Evolutionary conservation across 495 filamentous ascomycete genomes (phyloP), one percentile per base, ranked within the genome.

Genomic region (Talaromyces ruber): DNA sequence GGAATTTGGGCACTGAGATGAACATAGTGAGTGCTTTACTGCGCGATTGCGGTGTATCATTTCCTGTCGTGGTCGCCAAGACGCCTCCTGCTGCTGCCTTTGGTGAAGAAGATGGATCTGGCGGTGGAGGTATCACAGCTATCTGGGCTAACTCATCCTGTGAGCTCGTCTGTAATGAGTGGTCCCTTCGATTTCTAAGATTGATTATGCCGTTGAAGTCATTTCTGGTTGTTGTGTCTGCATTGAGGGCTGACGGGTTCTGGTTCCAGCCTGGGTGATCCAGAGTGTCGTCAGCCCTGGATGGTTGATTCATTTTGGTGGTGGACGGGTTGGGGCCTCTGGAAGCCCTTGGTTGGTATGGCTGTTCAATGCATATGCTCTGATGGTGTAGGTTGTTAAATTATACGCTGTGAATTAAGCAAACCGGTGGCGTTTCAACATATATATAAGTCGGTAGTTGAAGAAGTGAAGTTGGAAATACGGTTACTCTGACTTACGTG

Each of bases 121-220:
- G 26, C 22, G 26, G 22, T 28, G 25, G 57, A 18, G 57, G 57
- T 43, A 26, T 12, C 57, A 59, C 32, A 12, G 22, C 45, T 29
- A 60, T 30, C 18, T 16, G 43, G 25, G 39, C 43, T 5, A 47
- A n/a, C n/a, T 16, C 43, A 16, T 60, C 59, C 50, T 51, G 39
- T 21, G 39, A 28, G 5, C 14, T 30, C 26, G 24, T 50, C 24
- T 63, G 51, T 4, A 63, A 9, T 3, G 65, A 65, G 67, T 72
- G 70, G 58, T 71, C 68, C 59, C 76, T 68, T 58, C 75, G 72
- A 2, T 73, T 72, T 50, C 74, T 67, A 2, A 74, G 69, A 63
- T 80, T 80, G 50, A 71, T 71, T 52, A 79, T 71, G 45, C 85
- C 84, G 64, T 87, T 88, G 50, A 88, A 80, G 63, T 88, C 84